phyloP scores from a whole-genome alignment of 495 filamentous ascomycete genomes.

The Schizothecium vesticola region DNA sequence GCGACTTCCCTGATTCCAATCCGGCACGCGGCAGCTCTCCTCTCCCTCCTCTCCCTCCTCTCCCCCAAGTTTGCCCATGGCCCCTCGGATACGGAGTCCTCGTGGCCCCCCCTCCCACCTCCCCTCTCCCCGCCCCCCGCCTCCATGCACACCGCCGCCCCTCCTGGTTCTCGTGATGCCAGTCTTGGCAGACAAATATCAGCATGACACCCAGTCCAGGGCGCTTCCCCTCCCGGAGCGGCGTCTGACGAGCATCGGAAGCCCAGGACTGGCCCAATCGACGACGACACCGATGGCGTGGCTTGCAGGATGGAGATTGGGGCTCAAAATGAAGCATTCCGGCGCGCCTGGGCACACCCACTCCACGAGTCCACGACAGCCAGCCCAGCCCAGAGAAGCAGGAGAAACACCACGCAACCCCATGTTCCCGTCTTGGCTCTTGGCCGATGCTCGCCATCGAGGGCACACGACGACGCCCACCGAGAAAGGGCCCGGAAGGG shows the following conservation, averaged over 20 bases:
- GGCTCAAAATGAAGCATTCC: slow-evolving; percentile 2
- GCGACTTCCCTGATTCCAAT: slow-evolving; percentile 11
- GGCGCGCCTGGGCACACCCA: background rate
- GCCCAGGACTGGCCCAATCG: background rate
- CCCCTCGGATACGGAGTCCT: no score
- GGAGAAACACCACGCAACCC: background rate
- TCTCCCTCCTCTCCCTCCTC: background rate
- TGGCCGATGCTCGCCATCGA: slow-evolving; percentile 17
- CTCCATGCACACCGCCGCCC: background rate
- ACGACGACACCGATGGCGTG: background rate
- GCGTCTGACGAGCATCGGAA: background rate
- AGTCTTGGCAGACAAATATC: background rate
- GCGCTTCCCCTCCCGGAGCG: background rate
- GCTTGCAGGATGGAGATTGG: background rate
- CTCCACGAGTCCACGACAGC: background rate
- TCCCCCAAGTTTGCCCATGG: background rate
- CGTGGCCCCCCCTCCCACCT: background rate
- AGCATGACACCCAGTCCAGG: background rate
- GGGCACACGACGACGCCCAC: slow-evolving; percentile 5
- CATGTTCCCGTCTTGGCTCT: slow-evolving; percentile 28
- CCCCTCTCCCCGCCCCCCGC: background rate
- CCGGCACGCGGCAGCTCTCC: slow-evolving; percentile 16
- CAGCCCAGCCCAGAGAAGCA: background rate
- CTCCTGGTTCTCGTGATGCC: background rate
- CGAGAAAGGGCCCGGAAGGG: background rate